These are phyloP conservation scores for Pythium myriotylum DNA, from an alignment of 352 stramenopile genomes.

Conservation along the genomic window DNA sequence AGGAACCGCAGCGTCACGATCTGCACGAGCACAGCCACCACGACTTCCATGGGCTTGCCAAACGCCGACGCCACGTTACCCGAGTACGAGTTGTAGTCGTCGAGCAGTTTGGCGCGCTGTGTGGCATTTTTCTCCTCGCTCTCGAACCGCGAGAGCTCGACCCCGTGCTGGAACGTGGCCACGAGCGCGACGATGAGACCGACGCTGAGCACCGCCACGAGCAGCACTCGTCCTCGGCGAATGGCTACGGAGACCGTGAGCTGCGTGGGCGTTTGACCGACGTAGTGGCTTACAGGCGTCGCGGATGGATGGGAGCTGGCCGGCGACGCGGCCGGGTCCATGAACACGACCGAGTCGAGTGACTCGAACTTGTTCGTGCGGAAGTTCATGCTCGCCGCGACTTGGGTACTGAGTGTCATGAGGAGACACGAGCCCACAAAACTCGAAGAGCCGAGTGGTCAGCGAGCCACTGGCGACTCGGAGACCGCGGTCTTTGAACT, in stretches of 20 bases:
- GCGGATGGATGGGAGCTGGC: not conserved
- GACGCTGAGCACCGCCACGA: slow-evolving; percentile 2
- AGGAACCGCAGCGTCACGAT: slow-evolving; percentile 7
- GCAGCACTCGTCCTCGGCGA: not conserved
- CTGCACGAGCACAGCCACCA: slow-evolving; percentile 11
- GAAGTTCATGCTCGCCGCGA: too few relatives aligned
- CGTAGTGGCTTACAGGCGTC: not conserved
- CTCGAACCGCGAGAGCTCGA: slow-evolving; percentile 17
- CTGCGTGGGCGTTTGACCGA: not conserved
- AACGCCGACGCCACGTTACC: slow-evolving; percentile 6
- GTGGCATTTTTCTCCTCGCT: slow-evolving; percentile 3
- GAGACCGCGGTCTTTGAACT: too few relatives aligned
- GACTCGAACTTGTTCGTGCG: not conserved
- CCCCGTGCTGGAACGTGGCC: slow-evolving; percentile 3
- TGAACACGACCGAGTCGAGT: not conserved
- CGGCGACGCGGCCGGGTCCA: not conserved
- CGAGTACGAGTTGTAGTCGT: slow-evolving; percentile 22
- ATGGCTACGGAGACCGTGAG: slow-evolving; percentile 8
- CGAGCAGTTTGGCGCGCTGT: slow-evolving; percentile 19
- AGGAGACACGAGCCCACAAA: too few relatives aligned
- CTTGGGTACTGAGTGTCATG: too few relatives aligned
- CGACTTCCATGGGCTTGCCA: not conserved
- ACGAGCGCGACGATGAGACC: slow-evolving; percentile 8
- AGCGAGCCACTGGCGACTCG: too few relatives aligned
- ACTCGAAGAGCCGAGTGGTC: too few relatives aligned